These are phyloP conservation scores for Chaetoceros muelleri DNA, from an alignment of 108 stramenopile genomes.

Conservation along the genomic window DNA sequence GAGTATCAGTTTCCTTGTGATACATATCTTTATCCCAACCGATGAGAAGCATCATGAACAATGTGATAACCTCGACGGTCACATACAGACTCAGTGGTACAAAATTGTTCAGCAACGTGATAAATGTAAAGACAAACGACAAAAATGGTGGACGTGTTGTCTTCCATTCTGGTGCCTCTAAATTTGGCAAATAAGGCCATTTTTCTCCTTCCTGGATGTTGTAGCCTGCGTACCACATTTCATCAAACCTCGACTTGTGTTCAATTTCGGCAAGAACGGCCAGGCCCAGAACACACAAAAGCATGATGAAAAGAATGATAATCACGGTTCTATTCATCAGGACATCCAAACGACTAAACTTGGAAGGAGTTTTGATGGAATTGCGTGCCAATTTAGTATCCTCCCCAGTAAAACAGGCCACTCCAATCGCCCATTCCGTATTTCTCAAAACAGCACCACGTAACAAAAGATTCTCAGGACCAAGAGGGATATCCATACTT, in stretches of 20 bases:
- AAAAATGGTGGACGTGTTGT: slow-evolving; percentile 40
- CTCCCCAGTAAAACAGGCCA: slow-evolving; percentile 90
- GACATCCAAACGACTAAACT: slow-evolving; percentile 84
- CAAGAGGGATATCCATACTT: slow-evolving; percentile 51
- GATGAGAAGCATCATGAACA: slow-evolving; percentile 63
- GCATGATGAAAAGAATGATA: slow-evolving; percentile 77
- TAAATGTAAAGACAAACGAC: slow-evolving; percentile 62
- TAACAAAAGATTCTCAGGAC: slow-evolving; percentile 80
- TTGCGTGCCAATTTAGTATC: slow-evolving; percentile 93
- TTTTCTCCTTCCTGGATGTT: slow-evolving; percentile 30
- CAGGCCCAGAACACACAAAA: slow-evolving; percentile 38
- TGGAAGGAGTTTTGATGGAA: slow-evolving; percentile 82
- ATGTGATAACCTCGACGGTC: slow-evolving; percentile 67
- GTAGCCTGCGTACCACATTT: slow-evolving; percentile 51
- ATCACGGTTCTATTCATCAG: slow-evolving; percentile 71
- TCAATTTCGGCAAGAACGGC: slow-evolving; percentile 24
- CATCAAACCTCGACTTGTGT: slow-evolving; percentile 27
- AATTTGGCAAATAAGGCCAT: slow-evolving; percentile 72
- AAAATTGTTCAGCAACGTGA: slow-evolving; percentile 80
- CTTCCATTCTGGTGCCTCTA: slow-evolving; percentile 41
- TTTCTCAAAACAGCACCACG: slow-evolving; percentile 92
- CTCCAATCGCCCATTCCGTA: slow-evolving; percentile 91
- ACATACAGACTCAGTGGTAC: slow-evolving; percentile 88
- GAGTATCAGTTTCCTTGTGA: slow-evolving; percentile 77
- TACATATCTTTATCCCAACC: slow-evolving; percentile 87